Conservation (phyloP, 495 filamentous ascomycete genomes). For the Penicillium egyptiacum region DNA sequence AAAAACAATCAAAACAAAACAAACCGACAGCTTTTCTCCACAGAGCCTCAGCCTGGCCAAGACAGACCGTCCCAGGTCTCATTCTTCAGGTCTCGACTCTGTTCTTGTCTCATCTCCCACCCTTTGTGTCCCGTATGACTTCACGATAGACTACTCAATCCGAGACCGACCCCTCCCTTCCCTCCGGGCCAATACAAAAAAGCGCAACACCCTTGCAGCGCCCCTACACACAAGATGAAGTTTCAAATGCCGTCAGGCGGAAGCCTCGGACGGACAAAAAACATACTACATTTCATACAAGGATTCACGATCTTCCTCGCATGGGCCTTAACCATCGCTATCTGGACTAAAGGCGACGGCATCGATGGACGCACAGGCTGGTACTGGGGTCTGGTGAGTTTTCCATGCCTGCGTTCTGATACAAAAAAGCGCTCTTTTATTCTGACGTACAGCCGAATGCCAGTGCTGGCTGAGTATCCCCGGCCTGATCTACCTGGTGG, state of each 20-base stretch:
- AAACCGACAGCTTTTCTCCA: not conserved
- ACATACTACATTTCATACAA: constrained; percentile 56
- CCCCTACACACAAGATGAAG: constrained; percentile 27
- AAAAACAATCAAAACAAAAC: constrained; percentile 1
- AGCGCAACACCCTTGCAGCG: constrained; percentile 29
- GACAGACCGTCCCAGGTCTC: not conserved
- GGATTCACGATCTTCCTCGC: constrained; percentile 65
- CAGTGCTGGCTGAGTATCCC: constrained; percentile 87
- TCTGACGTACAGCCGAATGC: constrained; percentile 18
- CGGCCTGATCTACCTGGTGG: constrained; percentile 77
- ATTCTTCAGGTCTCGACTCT: constrained; percentile 6
- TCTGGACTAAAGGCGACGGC: constrained; percentile 61
- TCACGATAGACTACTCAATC: constrained; percentile 6
- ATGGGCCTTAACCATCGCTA: constrained; percentile 70
- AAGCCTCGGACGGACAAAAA: constrained; percentile 48
- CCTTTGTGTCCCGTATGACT: constrained; percentile 4
- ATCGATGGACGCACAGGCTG: constrained; percentile 70
- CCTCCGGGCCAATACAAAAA: constrained; percentile 15
- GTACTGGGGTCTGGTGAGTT: constrained; percentile 75
- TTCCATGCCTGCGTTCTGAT: not conserved
- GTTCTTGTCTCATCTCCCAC: constrained; percentile 6
- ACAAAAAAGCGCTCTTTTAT: not conserved
- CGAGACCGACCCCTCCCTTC: constrained; percentile 8
- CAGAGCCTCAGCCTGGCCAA: constrained; percentile 3
- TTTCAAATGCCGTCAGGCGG: constrained; percentile 34